Percentiles rank a stretch among this genome's conserved stretches.
phyloP scores from a whole-genome alignment of 306 rosid species.

The Luffa aegyptiaca region DNA sequence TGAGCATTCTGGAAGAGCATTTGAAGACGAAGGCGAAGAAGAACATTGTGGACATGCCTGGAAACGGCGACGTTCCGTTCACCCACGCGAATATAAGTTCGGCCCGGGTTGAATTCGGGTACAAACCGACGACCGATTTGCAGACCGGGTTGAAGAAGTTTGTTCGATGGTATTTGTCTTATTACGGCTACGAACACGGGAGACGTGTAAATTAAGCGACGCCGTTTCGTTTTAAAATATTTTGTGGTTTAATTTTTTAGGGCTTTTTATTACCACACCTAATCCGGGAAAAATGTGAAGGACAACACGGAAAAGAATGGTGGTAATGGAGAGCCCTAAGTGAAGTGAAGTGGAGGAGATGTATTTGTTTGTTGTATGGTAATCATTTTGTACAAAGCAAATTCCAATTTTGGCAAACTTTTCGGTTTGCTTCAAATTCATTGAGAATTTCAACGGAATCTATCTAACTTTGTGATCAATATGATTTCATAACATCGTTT shows the following conservation, averaged over 20 bases:
- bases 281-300: not conserved
- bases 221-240: not conserved
- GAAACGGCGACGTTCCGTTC: conserved; percentile 92
- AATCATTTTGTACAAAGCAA: not conserved
- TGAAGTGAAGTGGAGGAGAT: not conserved
- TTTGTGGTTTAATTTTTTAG: not conserved
- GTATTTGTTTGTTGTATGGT: not conserved
- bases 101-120: conserved; percentile 64
- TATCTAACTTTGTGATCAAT: not conserved
- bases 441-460: not conserved
- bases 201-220: not conserved
- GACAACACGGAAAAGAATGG: not conserved
- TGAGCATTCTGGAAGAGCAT: conserved; percentile 55
- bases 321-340: not conserved
- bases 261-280: not conserved
- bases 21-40: conserved; percentile 80
- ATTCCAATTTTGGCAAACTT: not conserved
- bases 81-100: conserved; percentile 70
- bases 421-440: not conserved
- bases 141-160: conserved; percentile 87
- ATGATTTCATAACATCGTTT: not conserved
- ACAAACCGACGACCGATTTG: conserved; percentile 80
- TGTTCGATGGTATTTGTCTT: conserved; percentile 78
- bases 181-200: conserved; percentile 45
- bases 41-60: conserved; percentile 77